Percentiles rank a stretch among this genome's conserved stretches.
Evolutionary conservation across 225 moss, liverwort and hornwort species (phyloP).

Genomic region (Anthoceros angustus): DNA sequence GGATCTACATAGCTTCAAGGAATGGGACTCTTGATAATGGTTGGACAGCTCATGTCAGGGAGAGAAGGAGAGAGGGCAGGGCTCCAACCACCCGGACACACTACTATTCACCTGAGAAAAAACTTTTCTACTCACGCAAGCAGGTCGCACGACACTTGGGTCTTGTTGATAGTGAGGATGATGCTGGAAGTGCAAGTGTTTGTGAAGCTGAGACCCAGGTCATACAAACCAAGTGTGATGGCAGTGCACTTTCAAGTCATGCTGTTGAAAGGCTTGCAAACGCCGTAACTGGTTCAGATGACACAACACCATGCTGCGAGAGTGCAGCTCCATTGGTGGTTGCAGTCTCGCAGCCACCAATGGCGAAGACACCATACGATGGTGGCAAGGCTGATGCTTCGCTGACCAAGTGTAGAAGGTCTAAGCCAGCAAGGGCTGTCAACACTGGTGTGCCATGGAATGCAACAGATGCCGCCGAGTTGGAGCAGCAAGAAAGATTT

Average conservation of each 20-base stretch:
- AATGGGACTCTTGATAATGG: neutral
- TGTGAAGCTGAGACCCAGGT: neutral
- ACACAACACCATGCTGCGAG: too few relatives aligned
- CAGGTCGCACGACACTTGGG: constrained; percentile 1
- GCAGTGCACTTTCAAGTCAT: neutral
- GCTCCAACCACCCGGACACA: neutral
- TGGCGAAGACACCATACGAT: too few relatives aligned
- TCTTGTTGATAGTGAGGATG: neutral
- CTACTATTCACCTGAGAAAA: neutral
- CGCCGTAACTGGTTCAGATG: neutral
- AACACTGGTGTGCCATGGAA: neutral
- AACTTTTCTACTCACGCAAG: neutral
- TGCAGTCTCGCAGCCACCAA: too few relatives aligned
- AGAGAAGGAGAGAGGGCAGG: neutral
- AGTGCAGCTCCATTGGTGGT: too few relatives aligned
- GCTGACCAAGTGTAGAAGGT: neutral
- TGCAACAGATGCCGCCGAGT: neutral
- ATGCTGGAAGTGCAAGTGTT: neutral
- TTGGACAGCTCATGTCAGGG: neutral
- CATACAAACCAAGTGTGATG: neutral
- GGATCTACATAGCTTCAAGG: neutral
- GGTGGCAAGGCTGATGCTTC: too few relatives aligned
- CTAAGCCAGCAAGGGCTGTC: neutral
- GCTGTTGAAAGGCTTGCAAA: neutral
- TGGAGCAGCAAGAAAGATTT: neutral